Base-by-base conservation (phyloP, 2,329 filamentous ascomycete species). In the Penicillium sp. region DNA sequence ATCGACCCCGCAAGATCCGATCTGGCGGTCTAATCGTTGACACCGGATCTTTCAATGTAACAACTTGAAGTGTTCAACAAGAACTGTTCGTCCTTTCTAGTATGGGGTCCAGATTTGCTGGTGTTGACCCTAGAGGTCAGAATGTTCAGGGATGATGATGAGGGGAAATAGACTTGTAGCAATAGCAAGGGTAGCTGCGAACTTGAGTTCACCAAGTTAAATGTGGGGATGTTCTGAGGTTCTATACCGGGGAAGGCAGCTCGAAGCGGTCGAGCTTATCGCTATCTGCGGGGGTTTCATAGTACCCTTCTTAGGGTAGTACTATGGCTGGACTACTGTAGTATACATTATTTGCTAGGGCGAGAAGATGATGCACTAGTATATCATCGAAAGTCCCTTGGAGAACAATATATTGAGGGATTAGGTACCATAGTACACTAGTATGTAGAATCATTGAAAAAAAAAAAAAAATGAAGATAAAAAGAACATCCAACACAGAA, bases 211-310 rank as follows among this genome's bases (percentile, higher is more conserved):
- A n/a, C n/a, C n/a, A n/a, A n/a, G n/a, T n/a, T n/a, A n/a, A n/a
- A n/a, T n/a, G n/a, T n/a, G n/a, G 29, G 7, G 24, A 10, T 28
- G 10, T 10, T 10, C 10, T 28, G 5, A 28, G 10, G 5, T 10
- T 49, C 59, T 63, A 64, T 61, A 55, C 61, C 59, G 18, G 49
- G 53, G 36, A 50, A 56, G 58, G 61, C 58, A 65, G 56, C 57
- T 66, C n/a, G 39, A 63, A 48, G 59, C 62, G 62, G 33, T 8
- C 33, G n/a, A 14, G 28, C 50, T 55, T 56, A 57, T 53, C 55
- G 39, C 45, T 37, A 37, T 40, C 37, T 40, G 37, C 37, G 29
- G 29, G 29, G 29, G n/a, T n/a, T n/a, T n/a, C n/a, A n/a, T n/a
- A n/a, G n/a, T n/a, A n/a, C n/a, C n/a, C n/a, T n/a, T n/a, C n/a